phyloP scores from a whole-genome alignment of 768 basidiomycete species.

The Russula virescens region DNA sequence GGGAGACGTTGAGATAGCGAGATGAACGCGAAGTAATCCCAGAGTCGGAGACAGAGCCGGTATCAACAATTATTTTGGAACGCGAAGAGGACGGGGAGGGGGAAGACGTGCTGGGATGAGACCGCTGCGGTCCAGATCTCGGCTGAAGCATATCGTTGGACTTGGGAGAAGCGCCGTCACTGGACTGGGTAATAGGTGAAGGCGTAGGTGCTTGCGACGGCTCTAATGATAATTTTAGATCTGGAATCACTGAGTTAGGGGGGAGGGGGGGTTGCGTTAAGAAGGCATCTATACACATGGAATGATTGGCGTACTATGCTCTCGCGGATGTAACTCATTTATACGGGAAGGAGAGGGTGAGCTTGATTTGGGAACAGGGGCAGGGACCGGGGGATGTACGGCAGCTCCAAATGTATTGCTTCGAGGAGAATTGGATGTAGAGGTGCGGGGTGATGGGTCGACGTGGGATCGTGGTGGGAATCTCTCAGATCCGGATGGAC shows the following conservation, averaged over 20 bases:
- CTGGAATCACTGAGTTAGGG: constrained; percentile 2
- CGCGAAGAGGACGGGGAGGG: neutral
- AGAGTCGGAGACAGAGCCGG: constrained; percentile 20
- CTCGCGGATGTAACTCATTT: neutral
- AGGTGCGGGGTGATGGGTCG: neutral
- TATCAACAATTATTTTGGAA: constrained; percentile 2
- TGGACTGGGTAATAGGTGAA: neutral
- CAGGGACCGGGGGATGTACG: neutral
- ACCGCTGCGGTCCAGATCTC: neutral
- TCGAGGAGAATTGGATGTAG: neutral
- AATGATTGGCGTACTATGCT: constrained; percentile 1
- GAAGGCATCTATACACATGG: neutral
- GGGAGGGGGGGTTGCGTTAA: neutral
- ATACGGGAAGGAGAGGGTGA: neutral
- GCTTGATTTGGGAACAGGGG: neutral
- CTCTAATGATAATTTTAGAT: neutral
- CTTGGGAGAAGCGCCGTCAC: neutral
- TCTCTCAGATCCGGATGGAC: neutral
- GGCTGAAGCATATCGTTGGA: neutral
- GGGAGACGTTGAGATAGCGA: neutral
- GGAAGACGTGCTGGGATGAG: neutral
- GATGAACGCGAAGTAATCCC: constrained; percentile 7
- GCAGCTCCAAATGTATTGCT: neutral
- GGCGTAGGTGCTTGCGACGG: neutral
- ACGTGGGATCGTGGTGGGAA: neutral